These are phyloP conservation scores for Tuber borchii DNA, from an alignment of 495 filamentous ascomycete genomes.

Conservation along the genomic window DNA sequence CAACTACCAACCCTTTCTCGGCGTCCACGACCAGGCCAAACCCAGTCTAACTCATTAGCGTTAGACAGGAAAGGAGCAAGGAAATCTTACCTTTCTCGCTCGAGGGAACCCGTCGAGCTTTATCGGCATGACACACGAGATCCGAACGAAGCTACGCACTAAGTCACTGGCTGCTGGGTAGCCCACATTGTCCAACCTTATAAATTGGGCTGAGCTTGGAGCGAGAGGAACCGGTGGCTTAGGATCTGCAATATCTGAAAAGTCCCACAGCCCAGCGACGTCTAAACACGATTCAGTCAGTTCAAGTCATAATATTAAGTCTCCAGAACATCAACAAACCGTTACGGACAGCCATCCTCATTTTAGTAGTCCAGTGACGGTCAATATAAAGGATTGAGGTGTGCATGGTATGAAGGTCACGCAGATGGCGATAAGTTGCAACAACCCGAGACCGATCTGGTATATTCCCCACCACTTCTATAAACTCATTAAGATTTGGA, in stretches of 20 bases:
- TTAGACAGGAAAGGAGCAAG: constrained; percentile 76
- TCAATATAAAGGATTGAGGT: constrained; percentile 90
- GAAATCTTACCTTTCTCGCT: constrained; percentile 81
- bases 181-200: constrained; percentile 78
- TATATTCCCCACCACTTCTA: constrained; percentile 82
- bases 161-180: constrained; percentile 86
- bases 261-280: constrained; percentile 87
- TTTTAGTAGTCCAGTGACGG: constrained; percentile 88
- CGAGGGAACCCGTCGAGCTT: constrained; percentile 95
- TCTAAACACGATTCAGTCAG: constrained; percentile 46
- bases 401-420: constrained; percentile 88
- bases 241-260: constrained; percentile 72
- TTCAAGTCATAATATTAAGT: neutral
- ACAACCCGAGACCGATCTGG: constrained; percentile 87
- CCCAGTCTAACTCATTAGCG: constrained; percentile 82
- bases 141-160: constrained; percentile 87
- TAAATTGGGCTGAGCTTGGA: constrained; percentile 75
- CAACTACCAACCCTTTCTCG: constrained; percentile 86
- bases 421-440: constrained; percentile 88
- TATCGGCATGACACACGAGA: constrained; percentile 83
- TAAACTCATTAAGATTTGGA: constrained; percentile 77
- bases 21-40: constrained; percentile 95
- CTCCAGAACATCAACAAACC: constrained; percentile 15
- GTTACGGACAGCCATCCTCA: constrained; percentile 88
- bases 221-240: constrained; percentile 65